Evolutionary conservation across 2,329 filamentous ascomycete species (phyloP), one percentile per base, ranked within the genome.

Genomic region (Aspergillus piperis): DNA sequence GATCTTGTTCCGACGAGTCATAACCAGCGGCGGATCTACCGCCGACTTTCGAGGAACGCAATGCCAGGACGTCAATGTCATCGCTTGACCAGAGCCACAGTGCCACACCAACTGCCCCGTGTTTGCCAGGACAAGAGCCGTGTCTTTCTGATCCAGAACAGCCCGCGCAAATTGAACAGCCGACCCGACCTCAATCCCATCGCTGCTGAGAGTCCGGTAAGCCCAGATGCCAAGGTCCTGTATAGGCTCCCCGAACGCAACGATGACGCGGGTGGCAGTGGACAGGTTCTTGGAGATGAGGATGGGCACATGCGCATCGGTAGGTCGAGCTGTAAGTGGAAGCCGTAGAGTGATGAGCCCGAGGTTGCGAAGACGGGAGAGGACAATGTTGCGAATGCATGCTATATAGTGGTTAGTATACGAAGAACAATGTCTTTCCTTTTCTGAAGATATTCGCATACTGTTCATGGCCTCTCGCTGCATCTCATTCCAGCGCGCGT

Each of bases 71-170:
- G 72, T 70, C 1, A 82, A 72, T 1, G 85, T 90, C 62, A 96
- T 80, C 0, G 86, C 81, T 52, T 84, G 82, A 54, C 82, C 77
- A 1, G 82, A 82, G 54, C 84, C 82, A 42, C 90, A 86, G 73
- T 90, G 91, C 88, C 91, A 97, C 68, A 88, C 80, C 17, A 90
- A 79, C 76, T 96, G 88, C 4, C 91, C 91, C 3, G 86, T 81
- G 71, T 96, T 97, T 49, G 91, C 85, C 25, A 96, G 79, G 27
- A 97, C 77, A 58, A 97, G 78, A 3, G 72, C 66, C 0, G 70
- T 27, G 19, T 80, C 38, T 41, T 25, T 54, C 47, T 25, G 52
- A 23, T 41, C 23, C 50, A 80, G 73, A 13, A 85, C 71, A 21
- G 78, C 75, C 52, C 79, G 78, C 23, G 89, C 83, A 59, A 94